Conservation (phyloP, 805 yeast genomes). For the Blastobotrys terrestris region DNA sequence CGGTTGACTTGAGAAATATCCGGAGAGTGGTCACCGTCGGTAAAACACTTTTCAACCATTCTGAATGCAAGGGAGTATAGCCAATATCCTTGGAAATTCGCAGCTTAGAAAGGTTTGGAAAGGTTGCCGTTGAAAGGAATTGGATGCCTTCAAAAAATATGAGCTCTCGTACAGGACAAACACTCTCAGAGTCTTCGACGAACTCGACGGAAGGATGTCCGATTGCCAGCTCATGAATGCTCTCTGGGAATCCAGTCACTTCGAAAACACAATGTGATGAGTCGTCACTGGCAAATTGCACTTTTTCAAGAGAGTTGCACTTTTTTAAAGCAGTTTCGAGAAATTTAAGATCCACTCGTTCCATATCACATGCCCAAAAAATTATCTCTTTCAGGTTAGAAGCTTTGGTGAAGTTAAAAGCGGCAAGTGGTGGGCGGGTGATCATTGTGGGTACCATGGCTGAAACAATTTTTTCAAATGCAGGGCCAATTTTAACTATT, state of each 20-base stretch:
- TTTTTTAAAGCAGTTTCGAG: too few species aligned
- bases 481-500: not conserved
- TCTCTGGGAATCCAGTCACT: not conserved
- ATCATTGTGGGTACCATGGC: not conserved
- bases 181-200: not conserved
- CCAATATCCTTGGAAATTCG: not conserved
- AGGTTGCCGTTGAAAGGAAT: not conserved
- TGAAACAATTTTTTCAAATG: not conserved
- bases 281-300: not conserved
- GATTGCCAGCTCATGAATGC: not conserved
- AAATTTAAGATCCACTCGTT: too few species aligned
- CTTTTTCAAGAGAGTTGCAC: not conserved
- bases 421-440: not conserved
- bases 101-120: not conserved
- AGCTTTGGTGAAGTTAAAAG: not conserved
- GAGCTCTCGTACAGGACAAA: not conserved
- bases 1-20: not conserved
- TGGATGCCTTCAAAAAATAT: not conserved
- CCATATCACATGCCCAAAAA: too few species aligned
- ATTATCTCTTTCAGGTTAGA: not conserved
- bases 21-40: not conserved
- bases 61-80: not conserved
- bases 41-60: not conserved
- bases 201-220: not conserved
- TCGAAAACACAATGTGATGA: not conserved